Percentiles rank a stretch among this genome's conserved stretches.
Evolutionary conservation across 2,329 filamentous ascomycete genomes (phyloP).

Genomic region (Cladophialophora immunda): DNA sequence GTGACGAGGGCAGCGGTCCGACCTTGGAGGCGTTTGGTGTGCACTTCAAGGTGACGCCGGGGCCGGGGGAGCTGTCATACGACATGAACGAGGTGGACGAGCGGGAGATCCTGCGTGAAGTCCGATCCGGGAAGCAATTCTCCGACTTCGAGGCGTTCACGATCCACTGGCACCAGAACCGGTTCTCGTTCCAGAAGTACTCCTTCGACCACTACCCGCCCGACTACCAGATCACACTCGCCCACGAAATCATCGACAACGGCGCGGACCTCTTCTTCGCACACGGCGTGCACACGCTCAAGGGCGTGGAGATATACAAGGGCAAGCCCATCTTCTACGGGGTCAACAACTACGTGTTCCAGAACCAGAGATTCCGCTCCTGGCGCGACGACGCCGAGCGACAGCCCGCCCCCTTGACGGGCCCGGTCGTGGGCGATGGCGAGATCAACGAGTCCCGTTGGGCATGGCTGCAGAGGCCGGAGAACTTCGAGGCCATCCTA

Average conservation of each 20-base stretch:
- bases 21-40: constrained; percentile 11
- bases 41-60: constrained; percentile 10
- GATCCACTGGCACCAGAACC: constrained; percentile 17
- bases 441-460: constrained; percentile 14
- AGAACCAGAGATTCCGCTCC: constrained; percentile 16
- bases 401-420: neutral
- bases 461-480: constrained; percentile 15
- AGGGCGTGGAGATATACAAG: constrained; percentile 12
- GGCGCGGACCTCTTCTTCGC: constrained; percentile 17
- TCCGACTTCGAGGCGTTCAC: constrained; percentile 15
- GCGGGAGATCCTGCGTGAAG: constrained; percentile 16
- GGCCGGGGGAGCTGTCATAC: constrained; percentile 3
- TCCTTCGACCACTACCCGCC: constrained; percentile 16
- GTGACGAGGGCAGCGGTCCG: neutral
- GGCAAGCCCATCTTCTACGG: constrained; percentile 16
- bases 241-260: constrained; percentile 8
- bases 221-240: constrained; percentile 7
- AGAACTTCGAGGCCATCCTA: constrained; percentile 15
- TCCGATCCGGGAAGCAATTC: constrained; percentile 7
- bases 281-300: constrained; percentile 15
- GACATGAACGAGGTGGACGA: constrained; percentile 12
- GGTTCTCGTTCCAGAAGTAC: constrained; percentile 11
- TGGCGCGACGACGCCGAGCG: constrained; percentile 9
- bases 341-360: constrained; percentile 13
- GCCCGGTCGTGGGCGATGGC: neutral